phyloP scores from a whole-genome alignment of 1,284 basidiomycete genomes.

The Cutaneotrichosporon dermatis region DNA sequence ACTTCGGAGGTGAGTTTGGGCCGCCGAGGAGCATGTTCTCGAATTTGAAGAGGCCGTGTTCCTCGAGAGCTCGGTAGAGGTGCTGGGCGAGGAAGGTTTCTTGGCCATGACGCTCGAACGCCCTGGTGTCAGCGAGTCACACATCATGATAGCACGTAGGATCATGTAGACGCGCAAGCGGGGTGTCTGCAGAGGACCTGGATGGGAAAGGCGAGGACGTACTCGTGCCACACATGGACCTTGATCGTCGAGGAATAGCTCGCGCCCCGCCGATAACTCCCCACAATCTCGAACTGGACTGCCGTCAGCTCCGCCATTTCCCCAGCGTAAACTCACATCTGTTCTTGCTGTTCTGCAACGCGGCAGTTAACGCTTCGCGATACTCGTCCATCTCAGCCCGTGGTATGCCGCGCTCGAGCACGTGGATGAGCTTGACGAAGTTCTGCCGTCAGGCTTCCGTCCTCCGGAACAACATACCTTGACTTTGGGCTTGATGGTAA shows the following conservation, averaged over 20 bases:
- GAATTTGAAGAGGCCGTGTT: not conserved
- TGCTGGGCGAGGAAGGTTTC: no score
- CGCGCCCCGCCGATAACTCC: not conserved
- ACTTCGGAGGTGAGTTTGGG: not conserved
- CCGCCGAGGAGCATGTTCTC: not conserved
- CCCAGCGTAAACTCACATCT: not conserved
- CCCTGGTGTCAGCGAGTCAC: no score
- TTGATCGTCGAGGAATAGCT: not conserved
- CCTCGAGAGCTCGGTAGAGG: not conserved
- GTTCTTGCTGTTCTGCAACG: not conserved
- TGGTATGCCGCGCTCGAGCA: not conserved
- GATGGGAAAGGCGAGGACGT: no score
- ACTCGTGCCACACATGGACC: not conserved
- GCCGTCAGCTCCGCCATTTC: not conserved
- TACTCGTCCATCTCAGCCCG: not conserved
- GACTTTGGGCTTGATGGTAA: not conserved
- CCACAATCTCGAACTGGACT: not conserved
- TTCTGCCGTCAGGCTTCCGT: not conserved
- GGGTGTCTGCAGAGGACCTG: no score
- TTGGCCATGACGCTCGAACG: not conserved
- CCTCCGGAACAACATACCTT: not conserved
- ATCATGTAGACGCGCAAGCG: no score
- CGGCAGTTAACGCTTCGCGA: not conserved
- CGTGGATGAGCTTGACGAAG: not conserved
- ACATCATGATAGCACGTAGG: no score